phyloP scores from a whole-genome alignment of 805 yeast genomes.

The Kregervanrija fluxuum region DNA sequence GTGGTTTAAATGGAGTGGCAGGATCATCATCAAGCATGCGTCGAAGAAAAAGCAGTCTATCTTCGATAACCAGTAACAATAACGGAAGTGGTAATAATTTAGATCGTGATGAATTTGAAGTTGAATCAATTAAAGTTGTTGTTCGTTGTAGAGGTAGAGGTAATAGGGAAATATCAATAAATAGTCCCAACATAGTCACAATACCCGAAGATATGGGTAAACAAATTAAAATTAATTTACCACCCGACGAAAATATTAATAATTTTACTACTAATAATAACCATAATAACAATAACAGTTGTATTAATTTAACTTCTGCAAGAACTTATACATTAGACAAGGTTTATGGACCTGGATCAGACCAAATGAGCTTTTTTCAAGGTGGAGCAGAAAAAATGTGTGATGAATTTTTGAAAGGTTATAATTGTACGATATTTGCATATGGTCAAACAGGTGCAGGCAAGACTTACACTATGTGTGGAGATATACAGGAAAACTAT shows the following conservation, averaged over 20 bases:
- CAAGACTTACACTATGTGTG: slow-evolving; percentile 56
- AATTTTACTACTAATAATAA: background rate
- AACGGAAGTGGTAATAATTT: background rate
- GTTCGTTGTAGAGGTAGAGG: slow-evolving; percentile 50
- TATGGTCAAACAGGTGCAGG: slow-evolving; percentile 62
- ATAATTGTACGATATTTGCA: slow-evolving; percentile 48
- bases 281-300: slow-evolving; percentile 1
- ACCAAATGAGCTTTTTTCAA: slow-evolving; percentile 38
- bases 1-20: too few species aligned
- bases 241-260: background rate
- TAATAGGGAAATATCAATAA: slow-evolving; percentile 34
- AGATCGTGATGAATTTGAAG: background rate
- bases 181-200: slow-evolving; percentile 41
- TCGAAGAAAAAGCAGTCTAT: too few species aligned
- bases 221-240: slow-evolving; percentile 5
- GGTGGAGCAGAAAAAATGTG: slow-evolving; percentile 42
- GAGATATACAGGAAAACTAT: slow-evolving; percentile 27
- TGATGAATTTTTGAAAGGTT: slow-evolving; percentile 42
- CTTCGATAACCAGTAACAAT: background rate
- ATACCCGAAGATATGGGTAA: slow-evolving; percentile 29
- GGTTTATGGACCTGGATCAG: slow-evolving; percentile 47
- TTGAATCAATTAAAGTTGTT: slow-evolving; percentile 40
- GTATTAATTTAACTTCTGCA: slow-evolving; percentile 12
- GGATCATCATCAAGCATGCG: too few species aligned
- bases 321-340: slow-evolving; percentile 46